Evolutionary conservation across 2,329 filamentous ascomycete genomes (phyloP).

Genomic region (Chrysoporthe puriensis): DNA sequence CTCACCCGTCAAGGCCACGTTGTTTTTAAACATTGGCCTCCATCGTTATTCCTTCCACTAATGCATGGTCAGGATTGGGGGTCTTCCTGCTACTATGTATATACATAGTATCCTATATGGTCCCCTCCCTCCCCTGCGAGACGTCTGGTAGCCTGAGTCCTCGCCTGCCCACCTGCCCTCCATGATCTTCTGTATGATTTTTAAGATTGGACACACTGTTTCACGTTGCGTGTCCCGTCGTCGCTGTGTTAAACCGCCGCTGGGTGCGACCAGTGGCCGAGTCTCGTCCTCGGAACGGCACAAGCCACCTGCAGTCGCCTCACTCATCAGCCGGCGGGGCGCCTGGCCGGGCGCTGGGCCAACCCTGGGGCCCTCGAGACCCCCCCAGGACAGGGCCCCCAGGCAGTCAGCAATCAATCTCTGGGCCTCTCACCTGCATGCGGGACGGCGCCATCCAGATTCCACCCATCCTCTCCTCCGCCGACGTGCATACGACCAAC

Average conservation of each 20-base stretch:
- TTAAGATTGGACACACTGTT: too few species aligned
- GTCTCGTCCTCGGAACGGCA: too few species aligned
- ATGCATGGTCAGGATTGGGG: background rate
- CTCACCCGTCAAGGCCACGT: background rate
- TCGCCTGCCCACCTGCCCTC: background rate
- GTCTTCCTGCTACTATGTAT: background rate
- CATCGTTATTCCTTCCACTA: background rate
- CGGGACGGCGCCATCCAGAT: conserved; percentile 6
- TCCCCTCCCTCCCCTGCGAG: too few species aligned
- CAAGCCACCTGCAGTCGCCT: too few species aligned
- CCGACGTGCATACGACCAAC: conserved; percentile 9
- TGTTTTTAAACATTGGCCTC: background rate
- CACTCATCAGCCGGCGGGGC: background rate
- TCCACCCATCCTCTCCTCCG: background rate
- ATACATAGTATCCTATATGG: background rate
- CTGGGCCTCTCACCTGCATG: conserved; percentile 12
- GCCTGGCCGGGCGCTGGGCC: background rate
- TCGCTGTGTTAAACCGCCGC: too few species aligned
- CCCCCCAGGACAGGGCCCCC: background rate
- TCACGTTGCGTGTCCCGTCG: too few species aligned
- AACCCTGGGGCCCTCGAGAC: background rate
- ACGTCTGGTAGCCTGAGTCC: background rate
- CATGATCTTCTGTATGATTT: background rate
- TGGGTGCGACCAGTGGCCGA: too few species aligned
- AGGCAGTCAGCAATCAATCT: conserved; percentile 5